Conservation (phyloP, 805 yeast genomes). For the Candida jianshihensis region DNA sequence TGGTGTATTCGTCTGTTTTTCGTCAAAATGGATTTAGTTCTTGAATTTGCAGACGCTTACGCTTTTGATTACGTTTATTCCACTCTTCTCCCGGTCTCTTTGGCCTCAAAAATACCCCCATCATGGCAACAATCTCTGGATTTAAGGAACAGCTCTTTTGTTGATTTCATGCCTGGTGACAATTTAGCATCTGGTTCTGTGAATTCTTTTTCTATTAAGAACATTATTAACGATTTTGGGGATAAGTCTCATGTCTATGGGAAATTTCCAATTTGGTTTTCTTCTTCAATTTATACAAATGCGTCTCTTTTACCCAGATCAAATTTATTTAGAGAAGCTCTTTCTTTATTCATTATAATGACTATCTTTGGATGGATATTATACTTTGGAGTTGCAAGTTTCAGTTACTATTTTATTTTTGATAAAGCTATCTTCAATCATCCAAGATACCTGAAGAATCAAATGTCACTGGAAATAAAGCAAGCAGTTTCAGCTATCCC, state of each 20-base stretch:
- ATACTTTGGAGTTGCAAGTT: slow-evolving; percentile 65
- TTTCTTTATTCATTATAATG: slow-evolving; percentile 62
- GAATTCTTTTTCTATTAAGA: slow-evolving; percentile 5
- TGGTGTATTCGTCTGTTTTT: too few relatives aligned
- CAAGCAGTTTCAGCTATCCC: slow-evolving; percentile 83
- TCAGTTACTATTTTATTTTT: slow-evolving; percentile 74
- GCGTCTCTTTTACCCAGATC: slow-evolving; percentile 69
- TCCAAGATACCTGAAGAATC: slow-evolving; percentile 93
- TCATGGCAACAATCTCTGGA: slow-evolving; percentile 23
- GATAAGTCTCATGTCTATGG: slow-evolving; percentile 47
- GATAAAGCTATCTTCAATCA: slow-evolving; percentile 90
- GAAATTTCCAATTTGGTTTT: slow-evolving; percentile 49
- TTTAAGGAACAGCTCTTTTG: slow-evolving; percentile 18
- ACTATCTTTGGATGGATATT: slow-evolving; percentile 83
- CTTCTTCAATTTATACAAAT: slow-evolving; percentile 48
- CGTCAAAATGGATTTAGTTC: slow-evolving; percentile 80
- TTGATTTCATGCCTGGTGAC: slow-evolving; percentile 13
- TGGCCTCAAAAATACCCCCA: slow-evolving; percentile 30
- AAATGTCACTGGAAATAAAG: slow-evolving; percentile 74
- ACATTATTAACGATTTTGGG: slow-evolving; percentile 16
- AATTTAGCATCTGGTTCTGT: slow-evolving; percentile 7
- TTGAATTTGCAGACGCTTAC: slow-evolving; percentile 72
- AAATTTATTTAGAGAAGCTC: slow-evolving; percentile 61
- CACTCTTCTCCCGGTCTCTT: slow-evolving; percentile 50
- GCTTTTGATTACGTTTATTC: slow-evolving; percentile 74